Evolutionary conservation across 108 stramenopile genomes (phyloP), one percentile per base, ranked within the genome.

Genomic region (Seminavis robusta): DNA sequence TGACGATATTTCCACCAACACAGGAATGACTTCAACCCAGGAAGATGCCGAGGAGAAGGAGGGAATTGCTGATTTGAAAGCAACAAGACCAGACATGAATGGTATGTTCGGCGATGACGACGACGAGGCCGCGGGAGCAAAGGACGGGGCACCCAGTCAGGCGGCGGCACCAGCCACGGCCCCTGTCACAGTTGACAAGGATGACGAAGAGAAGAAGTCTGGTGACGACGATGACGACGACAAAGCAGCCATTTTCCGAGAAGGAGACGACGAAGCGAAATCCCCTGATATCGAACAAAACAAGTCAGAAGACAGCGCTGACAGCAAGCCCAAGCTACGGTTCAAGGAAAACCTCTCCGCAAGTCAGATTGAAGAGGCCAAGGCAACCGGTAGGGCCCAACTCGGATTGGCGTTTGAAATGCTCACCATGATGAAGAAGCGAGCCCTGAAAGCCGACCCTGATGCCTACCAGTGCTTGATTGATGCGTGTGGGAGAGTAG

Each of bases 401-500:
- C 54, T 90, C 7, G 81, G 71, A 21, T 66, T 90, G 24, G 81
- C 84, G 3, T 90, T 90, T 59, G 84, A 90, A 54, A 81, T 90
- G 80, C 66, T 90, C 0, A 77, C 80, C 11, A 86, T 90, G 84
- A 86, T 90, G 89, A 84, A 86, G 50, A 77, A 83, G 56, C 73
- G 89, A 26, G 81, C 69, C 11, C 51, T 90, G 36, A 74, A 77
- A 57, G 75, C 84, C 1, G 89, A 90, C 47, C 84, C 89, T 8
- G 84, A 81, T 45, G 84, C 89, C 0, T 90, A 83, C 51, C 81
- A 90, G 47, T 82, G 79, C 38, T 54, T 90, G 21, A 84, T 90
- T 72, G 84, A 90, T 55, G 89, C 89, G 8, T 90, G 89, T 47
- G 89, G 89, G 19, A 67, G 89, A 37, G 85, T 85, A 34, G 89